A percentile compares a stretch with the other conserved stretches of the same genome.
These are phyloP conservation scores for Lenzites betulinus DNA, from an alignment of 768 basidiomycete genomes.

Conservation along the genomic window DNA sequence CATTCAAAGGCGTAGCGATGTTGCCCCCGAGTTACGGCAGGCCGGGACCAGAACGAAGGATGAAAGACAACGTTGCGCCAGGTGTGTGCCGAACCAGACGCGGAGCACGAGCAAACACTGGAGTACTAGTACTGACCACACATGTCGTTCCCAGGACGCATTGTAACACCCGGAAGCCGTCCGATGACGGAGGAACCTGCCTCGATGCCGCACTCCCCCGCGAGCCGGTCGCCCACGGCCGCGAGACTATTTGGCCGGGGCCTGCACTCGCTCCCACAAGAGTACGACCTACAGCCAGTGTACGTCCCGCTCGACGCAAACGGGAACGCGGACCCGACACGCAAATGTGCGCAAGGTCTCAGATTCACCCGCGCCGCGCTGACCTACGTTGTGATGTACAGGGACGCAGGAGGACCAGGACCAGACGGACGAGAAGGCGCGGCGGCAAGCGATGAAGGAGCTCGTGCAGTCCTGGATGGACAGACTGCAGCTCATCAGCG, in stretches of 20 bases:
- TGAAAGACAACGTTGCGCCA: too few relatives aligned
- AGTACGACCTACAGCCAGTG: not conserved
- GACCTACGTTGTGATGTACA: constrained; percentile 21
- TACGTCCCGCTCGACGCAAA: not conserved
- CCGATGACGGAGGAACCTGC: constrained; percentile 8
- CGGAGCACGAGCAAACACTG: too few relatives aligned
- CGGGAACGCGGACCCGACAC: not conserved
- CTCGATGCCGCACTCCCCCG: not conserved
- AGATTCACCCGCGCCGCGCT: too few relatives aligned
- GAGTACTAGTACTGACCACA: not conserved
- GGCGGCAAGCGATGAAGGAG: constrained; percentile 48
- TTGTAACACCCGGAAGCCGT: not conserved
- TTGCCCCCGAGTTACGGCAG: too few relatives aligned
- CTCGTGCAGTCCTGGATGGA: constrained; percentile 66
- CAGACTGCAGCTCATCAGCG: constrained; percentile 58
- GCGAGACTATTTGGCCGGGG: not conserved
- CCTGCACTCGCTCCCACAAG: not conserved
- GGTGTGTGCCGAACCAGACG: too few relatives aligned
- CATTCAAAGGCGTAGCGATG: too few relatives aligned
- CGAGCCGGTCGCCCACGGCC: not conserved
- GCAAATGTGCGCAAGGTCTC: not conserved
- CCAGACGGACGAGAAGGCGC: constrained; percentile 46
- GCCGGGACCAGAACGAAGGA: too few relatives aligned
- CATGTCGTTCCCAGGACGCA: not conserved
- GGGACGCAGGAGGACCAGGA: constrained; percentile 55